A percentile compares a stretch with the other conserved stretches of the same genome.
Conservation (phyloP, 306 rosid genomes). For the Calophaca sinica region DNA sequence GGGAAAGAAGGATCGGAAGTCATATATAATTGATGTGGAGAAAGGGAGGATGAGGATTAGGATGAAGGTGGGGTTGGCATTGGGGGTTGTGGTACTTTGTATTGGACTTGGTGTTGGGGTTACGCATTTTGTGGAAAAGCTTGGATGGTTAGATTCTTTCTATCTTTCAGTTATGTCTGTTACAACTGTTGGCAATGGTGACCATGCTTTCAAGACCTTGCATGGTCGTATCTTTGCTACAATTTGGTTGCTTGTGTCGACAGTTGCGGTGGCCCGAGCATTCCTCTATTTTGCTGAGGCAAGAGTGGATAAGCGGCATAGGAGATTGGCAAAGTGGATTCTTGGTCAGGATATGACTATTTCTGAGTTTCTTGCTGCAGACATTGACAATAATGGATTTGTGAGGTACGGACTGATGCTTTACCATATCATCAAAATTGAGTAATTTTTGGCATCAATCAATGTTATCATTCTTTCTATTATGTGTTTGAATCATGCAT, state of each 20-base stretch:
- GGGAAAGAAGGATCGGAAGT: slow-evolving; percentile 60
- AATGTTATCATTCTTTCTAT: too few species aligned
- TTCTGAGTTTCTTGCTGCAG: slow-evolving; percentile 94
- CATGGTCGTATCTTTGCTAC: slow-evolving; percentile 87
- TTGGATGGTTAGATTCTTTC: slow-evolving; percentile 91
- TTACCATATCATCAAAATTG: too few species aligned
- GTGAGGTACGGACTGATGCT: slow-evolving; percentile 78
- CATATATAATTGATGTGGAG: slow-evolving; percentile 84
- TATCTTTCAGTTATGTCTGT: slow-evolving; percentile 98
- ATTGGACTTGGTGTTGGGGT: slow-evolving; percentile 78
- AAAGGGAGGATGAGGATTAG: slow-evolving; percentile 99
- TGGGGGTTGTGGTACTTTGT: slow-evolving; percentile 89
- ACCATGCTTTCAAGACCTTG: slow-evolving; percentile 74
- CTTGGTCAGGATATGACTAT: slow-evolving; percentile 97
- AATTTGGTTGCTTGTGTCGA: slow-evolving; percentile 92
- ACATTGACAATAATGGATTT: slow-evolving; percentile 88
- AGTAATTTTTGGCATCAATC: not conserved
- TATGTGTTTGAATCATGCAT: too few species aligned
- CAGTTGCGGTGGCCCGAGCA: slow-evolving; percentile 91
- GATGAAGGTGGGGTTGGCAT: slow-evolving; percentile 92
- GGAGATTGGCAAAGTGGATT: slow-evolving; percentile 93
- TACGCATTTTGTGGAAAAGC: slow-evolving; percentile 86
- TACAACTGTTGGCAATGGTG: slow-evolving; percentile 95
- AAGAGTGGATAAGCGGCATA: slow-evolving; percentile 94
- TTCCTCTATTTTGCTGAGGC: slow-evolving; percentile 95